Base-by-base conservation (phyloP, 371 early-diverging fungal species). In the Circinella umbellata region DNA sequence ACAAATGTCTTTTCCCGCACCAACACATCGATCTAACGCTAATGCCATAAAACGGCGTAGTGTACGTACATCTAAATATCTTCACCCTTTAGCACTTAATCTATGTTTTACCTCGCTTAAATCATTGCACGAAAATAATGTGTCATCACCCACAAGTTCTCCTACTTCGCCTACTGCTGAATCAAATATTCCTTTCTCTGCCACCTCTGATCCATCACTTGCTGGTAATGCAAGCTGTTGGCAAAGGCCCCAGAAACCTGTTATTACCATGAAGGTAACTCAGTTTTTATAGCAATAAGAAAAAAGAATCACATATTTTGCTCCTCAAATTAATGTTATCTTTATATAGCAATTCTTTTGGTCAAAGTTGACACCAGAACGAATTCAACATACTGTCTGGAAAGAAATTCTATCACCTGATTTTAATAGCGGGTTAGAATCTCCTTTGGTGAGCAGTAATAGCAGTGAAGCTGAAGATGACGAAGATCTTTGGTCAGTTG, bases 321-420 rank as follows among this genome's bases (percentile, higher is more conserved):
- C 27, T 11, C 5, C 47, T 47, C 5, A 46, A 72, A 66, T 68
- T 49, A 10, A 67, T 75, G 63, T 69, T 85, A 8, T 13, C 8
- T 51, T 51, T 51, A 47, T 17, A 5, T 51, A 51, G 75, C 89
- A 89, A 77, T 78, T 89, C 38, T 89, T 87, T 72, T 89, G 89
- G 89, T 86, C 87, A 70, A 89, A 89, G 39, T 66, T 89, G 47
- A 79, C 89, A 5, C 69, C 75, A 13, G 86, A 85, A 20, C 79
- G 82, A 20, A 85, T 89, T 51, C 76, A 78, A 3, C 80, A 84
- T 46, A 89, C 89, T 4, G 84, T 89, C 0, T 89, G 89, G 89
- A 78, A 81, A 35, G 87, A 89, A 37, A 82, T 89, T 15, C 64
- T 76, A 0, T 74, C 80, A 2, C 70, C 77, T 7, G 73, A 78